Evolutionary conservation across 225 moss, liverwort and hornwort genomes (phyloP), one percentile per base, ranked within the genome.

Genomic region (Antitrichia curtipendula): DNA sequence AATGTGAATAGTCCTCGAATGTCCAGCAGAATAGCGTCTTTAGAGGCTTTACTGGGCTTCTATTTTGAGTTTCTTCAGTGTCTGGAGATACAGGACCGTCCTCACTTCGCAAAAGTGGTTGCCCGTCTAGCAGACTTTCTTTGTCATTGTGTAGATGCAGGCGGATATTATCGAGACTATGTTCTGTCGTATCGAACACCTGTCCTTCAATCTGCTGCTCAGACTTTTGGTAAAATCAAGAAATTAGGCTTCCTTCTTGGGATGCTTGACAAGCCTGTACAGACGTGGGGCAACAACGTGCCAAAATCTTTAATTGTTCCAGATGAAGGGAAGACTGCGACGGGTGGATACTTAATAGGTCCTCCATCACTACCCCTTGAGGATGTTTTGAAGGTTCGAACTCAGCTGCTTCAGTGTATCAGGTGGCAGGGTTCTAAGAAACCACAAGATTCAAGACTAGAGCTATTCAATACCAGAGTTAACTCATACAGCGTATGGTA

Each of bases 71-170:
- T 99, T 91, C 91, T 97, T 71, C 90, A 88, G 75, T 89, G 91
- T 76, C 90, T 99, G 85, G 97, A 95, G 84, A 84, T 90, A 41
- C 97, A 94, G 91, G 99, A 99, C 85, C 93, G 96, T 84, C 90
- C 93, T 72, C 92, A 93, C 23, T 91, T 97, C 85, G 94, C 95
- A 70, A 97, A 99, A 94, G 95, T 99, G 75, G 97, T 99, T 78
- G 95, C 97, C 75, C 97, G 97, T 83, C 91, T 99, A 56, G 95
- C 96, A 87, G 99, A 99, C 78, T 99, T 99, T 89, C 93, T 99
- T 22, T 99, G 97, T 86, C 97, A 99, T 76, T 99, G 99, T 93
- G 99, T 99, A 75, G 94, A 96, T 87, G 95, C 96, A 91, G 99
- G 97, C 53, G 96, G 99, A 87, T 93, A 90, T 85, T 95, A 87